phyloP scores from a whole-genome alignment of 2,329 filamentous ascomycete genomes.

The Leptographium galeiforme region DNA sequence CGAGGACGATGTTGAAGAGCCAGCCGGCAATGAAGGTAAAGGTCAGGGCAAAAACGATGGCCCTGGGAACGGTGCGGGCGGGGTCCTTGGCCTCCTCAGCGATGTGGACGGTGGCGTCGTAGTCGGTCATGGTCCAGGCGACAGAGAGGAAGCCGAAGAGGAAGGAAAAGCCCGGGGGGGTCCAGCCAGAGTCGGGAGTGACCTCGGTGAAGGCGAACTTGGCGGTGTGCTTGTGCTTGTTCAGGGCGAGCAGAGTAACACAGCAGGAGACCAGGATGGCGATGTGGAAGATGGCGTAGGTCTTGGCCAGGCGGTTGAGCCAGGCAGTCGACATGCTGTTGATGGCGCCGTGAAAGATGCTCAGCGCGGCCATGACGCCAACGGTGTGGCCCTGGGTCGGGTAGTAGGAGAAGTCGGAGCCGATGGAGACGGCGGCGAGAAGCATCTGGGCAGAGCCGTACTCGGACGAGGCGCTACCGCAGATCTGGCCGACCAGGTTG shows the following conservation, averaged over 20 bases:
- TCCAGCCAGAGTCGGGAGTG: constrained; percentile 37
- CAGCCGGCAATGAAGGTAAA: constrained; percentile 43
- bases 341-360: constrained; percentile 35
- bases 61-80: constrained; percentile 29
- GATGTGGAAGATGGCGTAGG: constrained; percentile 44
- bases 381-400: constrained; percentile 33
- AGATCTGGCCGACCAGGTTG: constrained; percentile 37
- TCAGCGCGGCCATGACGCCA: constrained; percentile 41
- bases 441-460: constrained; percentile 44
- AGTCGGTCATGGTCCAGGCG: constrained; percentile 45
- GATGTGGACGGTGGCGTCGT: constrained; percentile 24
- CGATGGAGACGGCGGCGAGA: constrained; percentile 40
- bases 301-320: constrained; percentile 44
- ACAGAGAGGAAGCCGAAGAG: constrained; percentile 48
- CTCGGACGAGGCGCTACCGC: constrained; percentile 41
- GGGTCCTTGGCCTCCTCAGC: constrained; percentile 30
- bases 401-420: constrained; percentile 29
- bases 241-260: constrained; percentile 35
- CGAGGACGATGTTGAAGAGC: constrained; percentile 44
- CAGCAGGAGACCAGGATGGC: constrained; percentile 35
- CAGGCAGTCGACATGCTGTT: constrained; percentile 43
- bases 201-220: constrained; percentile 42
- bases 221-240: constrained; percentile 35
- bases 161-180: constrained; percentile 39
- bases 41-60: constrained; percentile 39